These are phyloP conservation scores for Populus trichocarpa DNA, from an alignment of 441 rosid species.

Conservation along the genomic window DNA sequence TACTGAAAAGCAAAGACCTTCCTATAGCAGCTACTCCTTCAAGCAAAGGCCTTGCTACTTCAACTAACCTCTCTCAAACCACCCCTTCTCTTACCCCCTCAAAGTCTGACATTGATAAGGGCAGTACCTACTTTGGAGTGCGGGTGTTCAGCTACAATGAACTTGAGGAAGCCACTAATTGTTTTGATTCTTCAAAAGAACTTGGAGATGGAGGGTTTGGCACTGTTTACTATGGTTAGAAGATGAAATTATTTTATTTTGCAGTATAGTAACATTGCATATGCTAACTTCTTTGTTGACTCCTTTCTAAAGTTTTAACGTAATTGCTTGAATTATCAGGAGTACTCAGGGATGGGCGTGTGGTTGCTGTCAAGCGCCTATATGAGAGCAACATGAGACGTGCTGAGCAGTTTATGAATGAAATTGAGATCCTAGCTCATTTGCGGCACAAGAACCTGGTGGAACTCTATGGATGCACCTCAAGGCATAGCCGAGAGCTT, in stretches of 20 bases:
- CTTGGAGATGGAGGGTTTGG: constrained; percentile 98
- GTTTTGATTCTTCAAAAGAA: constrained; percentile 59
- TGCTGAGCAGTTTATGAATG: constrained; percentile 59
- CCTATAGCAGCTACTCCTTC: constrained; percentile 30
- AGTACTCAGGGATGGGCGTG: constrained; percentile 50
- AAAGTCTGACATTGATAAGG: constrained; percentile 41
- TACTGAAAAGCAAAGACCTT: constrained; percentile 33
- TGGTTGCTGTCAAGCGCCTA: constrained; percentile 59
- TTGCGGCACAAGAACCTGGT: constrained; percentile 54
- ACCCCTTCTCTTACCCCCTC: constrained; percentile 40
- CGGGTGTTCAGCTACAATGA: constrained; percentile 65
- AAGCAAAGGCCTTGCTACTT: constrained; percentile 37
- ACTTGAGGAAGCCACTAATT: constrained; percentile 73
- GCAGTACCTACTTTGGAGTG: constrained; percentile 66
- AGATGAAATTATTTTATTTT: neutral
- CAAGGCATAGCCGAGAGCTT: constrained; percentile 50
- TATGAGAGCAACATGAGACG: constrained; percentile 52
- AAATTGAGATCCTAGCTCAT: constrained; percentile 47
- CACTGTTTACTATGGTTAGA: constrained; percentile 68
- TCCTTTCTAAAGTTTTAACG: neutral
- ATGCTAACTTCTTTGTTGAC: neutral
- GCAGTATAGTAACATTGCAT: neutral
- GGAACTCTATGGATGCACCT: constrained; percentile 54
- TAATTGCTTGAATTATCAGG: constrained; percentile 33
- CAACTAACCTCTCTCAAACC: constrained; percentile 32